These are phyloP conservation scores for Hypoxylon intermedium DNA, from an alignment of 495 filamentous ascomycete species.

Conservation along the genomic window DNA sequence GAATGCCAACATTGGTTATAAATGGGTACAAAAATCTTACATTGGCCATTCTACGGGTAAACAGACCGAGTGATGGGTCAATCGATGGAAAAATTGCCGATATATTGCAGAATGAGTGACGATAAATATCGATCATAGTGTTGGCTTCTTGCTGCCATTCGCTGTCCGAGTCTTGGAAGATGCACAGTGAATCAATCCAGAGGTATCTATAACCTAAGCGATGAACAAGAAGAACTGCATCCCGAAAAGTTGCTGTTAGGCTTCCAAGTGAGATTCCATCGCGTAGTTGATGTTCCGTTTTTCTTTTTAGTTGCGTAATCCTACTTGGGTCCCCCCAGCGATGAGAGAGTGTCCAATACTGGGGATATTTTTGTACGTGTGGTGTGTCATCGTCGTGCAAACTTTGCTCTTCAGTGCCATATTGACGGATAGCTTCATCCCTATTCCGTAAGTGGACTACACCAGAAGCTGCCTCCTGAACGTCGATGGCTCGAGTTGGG, in stretches of 20 bases:
- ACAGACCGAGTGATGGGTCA: conserved; percentile 1
- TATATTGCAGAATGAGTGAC: conserved; percentile 15
- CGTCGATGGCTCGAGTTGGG: background rate
- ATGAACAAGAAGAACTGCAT: background rate
- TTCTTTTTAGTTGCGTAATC: background rate
- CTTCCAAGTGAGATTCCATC: background rate
- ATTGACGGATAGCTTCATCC: background rate
- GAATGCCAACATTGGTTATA: background rate
- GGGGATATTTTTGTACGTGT: background rate
- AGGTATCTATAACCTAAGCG: background rate
- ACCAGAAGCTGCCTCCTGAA: background rate
- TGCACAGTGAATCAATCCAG: conserved; percentile 51
- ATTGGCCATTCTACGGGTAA: conserved; percentile 12
- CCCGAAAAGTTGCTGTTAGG: background rate
- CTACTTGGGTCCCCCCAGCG: background rate
- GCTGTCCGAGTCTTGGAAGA: conserved; percentile 43
- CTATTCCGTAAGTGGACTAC: background rate
- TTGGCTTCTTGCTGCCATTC: conserved; percentile 43
- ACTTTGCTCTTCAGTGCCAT: background rate
- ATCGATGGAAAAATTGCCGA: too few species aligned
- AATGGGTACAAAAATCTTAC: conserved; percentile 13
- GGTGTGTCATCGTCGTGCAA: background rate
- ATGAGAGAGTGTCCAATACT: background rate
- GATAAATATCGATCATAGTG: conserved; percentile 30
- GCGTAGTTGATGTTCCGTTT: background rate